phyloP scores from a whole-genome alignment of 169 alveolate genomes.

The Plasmodium vivax region DNA sequence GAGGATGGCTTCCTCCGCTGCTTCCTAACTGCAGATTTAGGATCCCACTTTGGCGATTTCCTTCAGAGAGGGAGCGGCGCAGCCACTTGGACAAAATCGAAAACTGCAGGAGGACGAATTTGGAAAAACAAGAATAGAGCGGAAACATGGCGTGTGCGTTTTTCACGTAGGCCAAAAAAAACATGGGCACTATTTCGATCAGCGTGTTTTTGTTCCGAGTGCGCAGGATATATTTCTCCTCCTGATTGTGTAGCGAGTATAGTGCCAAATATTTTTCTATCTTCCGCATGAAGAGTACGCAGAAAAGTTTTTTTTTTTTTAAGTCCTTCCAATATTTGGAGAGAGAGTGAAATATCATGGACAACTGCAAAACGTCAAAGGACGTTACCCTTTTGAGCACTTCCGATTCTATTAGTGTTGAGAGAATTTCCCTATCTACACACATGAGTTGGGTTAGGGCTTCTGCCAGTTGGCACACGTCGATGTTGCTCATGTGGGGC shows the following conservation, averaged over 20 bases:
- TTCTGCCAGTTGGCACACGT: slow-evolving; percentile 27
- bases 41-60: background rate
- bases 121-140: slow-evolving; percentile 14
- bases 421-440: background rate
- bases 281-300: slow-evolving; percentile 27
- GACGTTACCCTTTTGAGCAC: slow-evolving; percentile 22
- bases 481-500: slow-evolving; percentile 36
- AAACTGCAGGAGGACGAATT: slow-evolving; percentile 9
- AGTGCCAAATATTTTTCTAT: slow-evolving; percentile 18
- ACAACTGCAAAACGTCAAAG: slow-evolving; percentile 34
- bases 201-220: slow-evolving; percentile 24
- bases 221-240: slow-evolving; percentile 30
- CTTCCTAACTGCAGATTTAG: background rate
- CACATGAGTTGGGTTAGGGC: background rate
- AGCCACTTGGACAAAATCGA: slow-evolving; percentile 5
- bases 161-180: slow-evolving; percentile 50
- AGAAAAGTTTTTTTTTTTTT: background rate
- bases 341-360: slow-evolving; percentile 31
- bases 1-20: background rate
- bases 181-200: slow-evolving; percentile 59
- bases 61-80: background rate
- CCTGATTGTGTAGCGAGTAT: background rate
- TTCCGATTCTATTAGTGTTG: slow-evolving; percentile 19
- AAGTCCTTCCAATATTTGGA: slow-evolving; percentile 12
- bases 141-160: slow-evolving; percentile 12